A percentile compares a stretch with the other conserved stretches of the same genome.
Conservation (phyloP, 192 early-diverging fungal genomes). For the Piromyces sp. region DNA sequence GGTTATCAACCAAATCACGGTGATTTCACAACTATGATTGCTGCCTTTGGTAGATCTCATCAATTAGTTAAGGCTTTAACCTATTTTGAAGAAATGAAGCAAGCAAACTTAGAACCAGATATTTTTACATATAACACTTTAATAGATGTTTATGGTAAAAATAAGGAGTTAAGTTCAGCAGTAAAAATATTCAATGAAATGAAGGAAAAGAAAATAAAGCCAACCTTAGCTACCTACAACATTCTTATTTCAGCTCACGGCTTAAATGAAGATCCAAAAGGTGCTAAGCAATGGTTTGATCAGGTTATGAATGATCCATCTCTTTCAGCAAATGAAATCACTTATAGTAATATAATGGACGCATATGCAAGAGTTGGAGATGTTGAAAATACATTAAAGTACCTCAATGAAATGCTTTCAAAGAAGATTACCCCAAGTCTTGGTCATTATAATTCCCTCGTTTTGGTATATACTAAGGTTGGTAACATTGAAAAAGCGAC, state of each 20-base stretch:
- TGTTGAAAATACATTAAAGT: not conserved
- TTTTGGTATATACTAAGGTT: not conserved
- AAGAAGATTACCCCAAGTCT: not conserved
- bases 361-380: not conserved
- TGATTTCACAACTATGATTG: not conserved
- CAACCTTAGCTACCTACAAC: not conserved
- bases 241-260: not conserved
- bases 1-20: not conserved
- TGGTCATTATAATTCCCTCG: not conserved
- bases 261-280: not conserved
- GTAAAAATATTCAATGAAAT: not conserved
- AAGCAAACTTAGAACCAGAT: not conserved
- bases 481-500: not conserved
- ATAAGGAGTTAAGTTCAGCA: not conserved
- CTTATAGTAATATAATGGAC: not conserved
- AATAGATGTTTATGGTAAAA: not conserved
- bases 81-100: not conserved
- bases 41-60: not conserved
- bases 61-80: not conserved
- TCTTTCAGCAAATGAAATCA: not conserved
- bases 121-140: not conserved
- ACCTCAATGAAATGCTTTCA: not conserved
- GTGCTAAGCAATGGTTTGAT: not conserved
- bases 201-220: not conserved
- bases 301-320: not conserved